Evolutionary conservation across 192 early-diverging fungal genomes (phyloP), one percentile per base, ranked within the genome.

Genomic region (Gryganskiella cystojenkinii): DNA sequence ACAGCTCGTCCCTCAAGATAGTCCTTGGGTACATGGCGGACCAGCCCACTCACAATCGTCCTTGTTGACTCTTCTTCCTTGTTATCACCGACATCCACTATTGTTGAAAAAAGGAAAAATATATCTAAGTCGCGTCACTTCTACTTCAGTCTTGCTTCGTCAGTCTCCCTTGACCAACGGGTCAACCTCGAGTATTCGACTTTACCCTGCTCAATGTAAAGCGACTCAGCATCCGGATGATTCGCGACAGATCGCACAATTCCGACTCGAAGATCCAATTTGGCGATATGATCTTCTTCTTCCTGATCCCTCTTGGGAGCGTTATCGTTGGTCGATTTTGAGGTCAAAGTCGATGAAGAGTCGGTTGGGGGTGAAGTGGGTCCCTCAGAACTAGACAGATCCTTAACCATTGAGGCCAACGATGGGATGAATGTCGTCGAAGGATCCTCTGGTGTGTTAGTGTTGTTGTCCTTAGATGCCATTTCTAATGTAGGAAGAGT

Each of bases 1-100:
- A 85, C 74, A 14, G 74, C 80, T 10, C 83, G 75, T 46, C 85
- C 86, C 43, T 71, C 64, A 54, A 88, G 60, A 22, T 86, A 83
- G 17, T 83, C 86, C 42, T 79, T 76, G 0, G 86, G 61, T 30
- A 91, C 86, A 70, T 70, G 85, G 27, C 83, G 80, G 6, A 84
- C 87, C 5, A 91, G 62, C 0, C 90, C 90, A 67, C 84, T 88
- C n/a, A 91, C 91, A 54, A 92, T 86, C 2, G 89, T 92, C n/a
- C 91, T 79, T 42, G 81, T 63, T 25, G 51, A 37, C 20, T n/a
- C 40, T 11, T 76, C 81, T 11, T 74, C 82, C 14, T 83, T 62
- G 24, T 73, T 80, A 47, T 88, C 87, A n/a, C 85, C 83, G 24
- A 90, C 71, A 68, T 90, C 88, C 19, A 83, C 80, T 79, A 67